Percentiles rank a stretch among this genome's conserved stretches.
These are phyloP conservation scores for Blastobotrys illinoisensis DNA, from an alignment of 1,139 yeast genomes.

Conservation along the genomic window DNA sequence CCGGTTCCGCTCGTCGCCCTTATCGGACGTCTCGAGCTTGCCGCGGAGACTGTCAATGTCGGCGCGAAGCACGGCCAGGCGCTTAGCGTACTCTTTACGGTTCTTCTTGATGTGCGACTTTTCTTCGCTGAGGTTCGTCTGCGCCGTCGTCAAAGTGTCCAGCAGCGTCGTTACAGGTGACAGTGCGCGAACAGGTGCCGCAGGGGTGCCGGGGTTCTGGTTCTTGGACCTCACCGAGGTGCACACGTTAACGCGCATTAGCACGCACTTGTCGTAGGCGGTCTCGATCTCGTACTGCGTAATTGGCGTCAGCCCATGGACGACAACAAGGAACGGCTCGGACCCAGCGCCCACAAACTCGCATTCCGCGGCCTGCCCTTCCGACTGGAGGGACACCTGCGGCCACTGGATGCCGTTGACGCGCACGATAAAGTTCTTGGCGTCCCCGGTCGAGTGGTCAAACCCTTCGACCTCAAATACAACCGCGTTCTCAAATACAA, in stretches of 20 bases:
- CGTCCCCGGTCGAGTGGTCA: conserved; percentile 17
- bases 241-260: conserved; percentile 18
- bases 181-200: conserved; percentile 28
- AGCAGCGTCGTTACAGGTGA: conserved; percentile 35
- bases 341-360: background rate
- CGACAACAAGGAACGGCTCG: conserved; percentile 23
- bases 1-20: conserved; percentile 32
- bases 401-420: conserved; percentile 36
- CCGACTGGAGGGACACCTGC: conserved; percentile 27
- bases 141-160: conserved; percentile 34
- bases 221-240: conserved; percentile 17
- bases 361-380: conserved; percentile 6
- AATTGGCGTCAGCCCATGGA: conserved; percentile 33
- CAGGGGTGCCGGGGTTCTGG: conserved; percentile 11
- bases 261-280: conserved; percentile 7
- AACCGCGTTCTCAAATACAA: conserved; percentile 30
- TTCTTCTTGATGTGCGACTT: conserved; percentile 30
- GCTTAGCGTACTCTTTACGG: conserved; percentile 33
- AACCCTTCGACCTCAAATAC: conserved; percentile 28
- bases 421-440: conserved; percentile 20
- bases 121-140: conserved; percentile 31
- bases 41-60: conserved; percentile 32
- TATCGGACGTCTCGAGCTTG: conserved; percentile 31
- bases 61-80: conserved; percentile 28
- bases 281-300: conserved; percentile 32